Conservation (phyloP, 371 early-diverging fungal species). For the Globomyces sp. region DNA sequence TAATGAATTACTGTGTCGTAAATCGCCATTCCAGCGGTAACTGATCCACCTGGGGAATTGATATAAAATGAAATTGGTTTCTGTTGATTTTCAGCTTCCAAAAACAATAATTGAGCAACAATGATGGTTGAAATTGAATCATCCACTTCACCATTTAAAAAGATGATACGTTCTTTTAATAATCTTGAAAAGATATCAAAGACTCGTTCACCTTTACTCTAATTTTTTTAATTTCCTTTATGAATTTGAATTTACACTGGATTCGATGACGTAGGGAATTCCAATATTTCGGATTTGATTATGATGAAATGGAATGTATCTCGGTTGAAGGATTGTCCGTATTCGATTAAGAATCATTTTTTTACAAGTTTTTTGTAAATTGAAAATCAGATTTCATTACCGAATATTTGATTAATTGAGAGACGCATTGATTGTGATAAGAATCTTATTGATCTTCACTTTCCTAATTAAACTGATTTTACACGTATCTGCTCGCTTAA, state of each 20-base stretch:
- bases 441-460: too few species aligned
- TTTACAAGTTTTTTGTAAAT: too few species aligned
- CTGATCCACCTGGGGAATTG: constrained; percentile 93
- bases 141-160: constrained; percentile 85
- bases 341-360: too few species aligned
- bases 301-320: neutral
- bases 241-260: constrained; percentile 4
- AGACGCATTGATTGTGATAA: too few species aligned
- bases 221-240: neutral
- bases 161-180: constrained; percentile 93
- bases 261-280: constrained; percentile 52
- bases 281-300: constrained; percentile 23
- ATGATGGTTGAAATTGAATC: constrained; percentile 80
- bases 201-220: constrained; percentile 50
- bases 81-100: constrained; percentile 92
- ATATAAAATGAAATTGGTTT: constrained; percentile 93
- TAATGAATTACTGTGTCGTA: constrained; percentile 27
- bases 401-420: too few species aligned
- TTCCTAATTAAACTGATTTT: too few species aligned
- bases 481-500: too few species aligned
- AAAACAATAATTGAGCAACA: constrained; percentile 92
- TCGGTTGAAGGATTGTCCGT: too few species aligned
- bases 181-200: constrained; percentile 96
- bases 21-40: constrained; percentile 87
- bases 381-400: too few species aligned